Percentiles rank a stretch among this genome's conserved stretches.
Conservation (phyloP, 441 rosid species). For the Pelargonium myrrhifolium region DNA sequence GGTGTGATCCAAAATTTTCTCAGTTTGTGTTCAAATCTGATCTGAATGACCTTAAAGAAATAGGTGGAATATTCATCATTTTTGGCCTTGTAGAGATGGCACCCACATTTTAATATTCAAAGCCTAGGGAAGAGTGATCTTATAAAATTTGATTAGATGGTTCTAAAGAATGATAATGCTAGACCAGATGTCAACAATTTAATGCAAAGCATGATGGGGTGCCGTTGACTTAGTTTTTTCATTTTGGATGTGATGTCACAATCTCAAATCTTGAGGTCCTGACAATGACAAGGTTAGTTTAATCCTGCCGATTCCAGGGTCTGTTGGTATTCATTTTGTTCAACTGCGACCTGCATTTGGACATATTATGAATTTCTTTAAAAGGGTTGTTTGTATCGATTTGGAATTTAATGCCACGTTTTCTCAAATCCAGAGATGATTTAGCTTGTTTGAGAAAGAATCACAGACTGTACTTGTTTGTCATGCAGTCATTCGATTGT, state of each 20-base stretch:
- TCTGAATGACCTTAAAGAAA: too few species aligned
- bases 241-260: neutral
- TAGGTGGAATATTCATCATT: too few species aligned
- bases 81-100: neutral
- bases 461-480: conserved; percentile 4
- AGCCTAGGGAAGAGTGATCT: neutral
- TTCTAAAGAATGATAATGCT: conserved; percentile 9
- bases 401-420: neutral
- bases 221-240: conserved; percentile 10
- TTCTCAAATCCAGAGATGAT: conserved; percentile 24
- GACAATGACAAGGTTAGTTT: neutral
- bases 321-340: neutral
- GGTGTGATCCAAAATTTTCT: too few species aligned
- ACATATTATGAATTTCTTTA: neutral
- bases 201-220: conserved; percentile 9
- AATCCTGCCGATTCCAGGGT: neutral
- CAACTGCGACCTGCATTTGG: neutral
- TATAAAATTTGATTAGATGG: conserved; percentile 9
- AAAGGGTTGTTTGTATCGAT: conserved; percentile 7
- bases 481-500: neutral
- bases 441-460: conserved; percentile 2
- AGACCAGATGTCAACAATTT: conserved; percentile 5
- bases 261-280: neutral
- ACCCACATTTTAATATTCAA: conserved; percentile 2
- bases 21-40: neutral